A percentile compares a stretch with the other conserved stretches of the same genome.
Conservation (phyloP, 208 protist species). For the Acanthamoeba castellanii region DNA sequence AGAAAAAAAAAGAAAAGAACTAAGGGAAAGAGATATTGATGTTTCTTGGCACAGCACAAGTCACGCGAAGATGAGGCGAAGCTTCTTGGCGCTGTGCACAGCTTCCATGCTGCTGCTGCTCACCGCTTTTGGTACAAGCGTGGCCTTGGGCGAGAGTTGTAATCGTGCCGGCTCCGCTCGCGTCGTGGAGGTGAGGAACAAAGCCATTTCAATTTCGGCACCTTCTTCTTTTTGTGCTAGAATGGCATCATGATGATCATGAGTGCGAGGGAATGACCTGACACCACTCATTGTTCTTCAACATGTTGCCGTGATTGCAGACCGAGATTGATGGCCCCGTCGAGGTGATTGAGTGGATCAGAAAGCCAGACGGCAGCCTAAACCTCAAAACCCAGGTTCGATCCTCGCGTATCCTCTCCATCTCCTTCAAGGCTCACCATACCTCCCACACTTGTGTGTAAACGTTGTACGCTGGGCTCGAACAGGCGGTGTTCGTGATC, state of each 20-base stretch:
- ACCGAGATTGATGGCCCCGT: not conserved
- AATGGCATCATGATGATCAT: no score
- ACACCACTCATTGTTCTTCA: not conserved
- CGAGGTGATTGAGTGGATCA: not conserved
- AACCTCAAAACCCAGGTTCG: not conserved
- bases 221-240: no score
- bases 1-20: no score
- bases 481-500: conserved; percentile 24
- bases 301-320: not conserved
- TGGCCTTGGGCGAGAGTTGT: not conserved
- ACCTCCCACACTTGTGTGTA: not conserved
- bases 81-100: not conserved
- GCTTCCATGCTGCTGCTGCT: not conserved
- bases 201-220: not conserved
- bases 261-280: no score
- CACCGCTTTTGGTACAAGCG: not conserved
- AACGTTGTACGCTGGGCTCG: no score
- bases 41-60: not conserved
- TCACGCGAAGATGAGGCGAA: not conserved
- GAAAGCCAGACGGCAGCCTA: not conserved
- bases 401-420: not conserved
- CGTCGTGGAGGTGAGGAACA: not conserved
- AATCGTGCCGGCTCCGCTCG: not conserved
- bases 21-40: not conserved
- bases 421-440: not conserved